Evolutionary conservation across 2,329 filamentous ascomycete genomes (phyloP).

Genomic region (Diatrype stigma): DNA sequence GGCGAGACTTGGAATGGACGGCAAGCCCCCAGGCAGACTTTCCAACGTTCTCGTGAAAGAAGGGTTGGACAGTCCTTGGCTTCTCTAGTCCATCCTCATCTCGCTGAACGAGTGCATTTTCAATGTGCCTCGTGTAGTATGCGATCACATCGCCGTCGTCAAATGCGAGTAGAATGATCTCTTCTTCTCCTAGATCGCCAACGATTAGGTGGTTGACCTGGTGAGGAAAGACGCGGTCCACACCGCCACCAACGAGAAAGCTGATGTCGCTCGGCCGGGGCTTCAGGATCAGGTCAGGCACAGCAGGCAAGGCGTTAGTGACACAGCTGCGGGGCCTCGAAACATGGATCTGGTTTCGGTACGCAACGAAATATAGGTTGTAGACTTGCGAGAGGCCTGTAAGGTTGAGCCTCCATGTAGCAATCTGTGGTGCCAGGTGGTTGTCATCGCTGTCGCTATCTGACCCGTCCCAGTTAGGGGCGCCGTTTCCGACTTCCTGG

Average conservation of each 20-base stretch:
- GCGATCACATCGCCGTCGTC: constrained; percentile 74
- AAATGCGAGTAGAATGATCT: constrained; percentile 63
- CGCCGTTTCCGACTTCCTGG: constrained; percentile 8
- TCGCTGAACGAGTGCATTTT: constrained; percentile 17
- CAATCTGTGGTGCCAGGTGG: constrained; percentile 21
- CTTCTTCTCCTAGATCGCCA: constrained; percentile 64
- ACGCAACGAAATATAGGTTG: constrained; percentile 62
- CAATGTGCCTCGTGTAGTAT: constrained; percentile 58
- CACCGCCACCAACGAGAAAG: constrained; percentile 42
- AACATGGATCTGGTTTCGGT: constrained; percentile 52
- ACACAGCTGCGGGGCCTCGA: constrained; percentile 46
- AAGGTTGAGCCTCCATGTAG: constrained; percentile 48
- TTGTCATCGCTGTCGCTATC: constrained; percentile 4
- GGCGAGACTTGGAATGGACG: constrained; percentile 72
- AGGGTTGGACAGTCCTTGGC: constrained; percentile 29
- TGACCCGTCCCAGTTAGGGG: constrained; percentile 14
- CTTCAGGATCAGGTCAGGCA: constrained; percentile 47
- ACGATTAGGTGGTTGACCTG: constrained; percentile 66
- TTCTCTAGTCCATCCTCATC: constrained; percentile 18
- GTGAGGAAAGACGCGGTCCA: constrained; percentile 52
- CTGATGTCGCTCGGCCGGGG: constrained; percentile 39
- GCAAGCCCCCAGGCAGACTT: constrained; percentile 85
- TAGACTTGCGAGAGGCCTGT: constrained; percentile 54
- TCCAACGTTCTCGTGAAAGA: constrained; percentile 74
- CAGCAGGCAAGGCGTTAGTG: constrained; percentile 42